A percentile compares a stretch with the other conserved stretches of the same genome.
Evolutionary conservation across 2,329 filamentous ascomycete species (phyloP).

Genomic region (Sporothrix phasma): DNA sequence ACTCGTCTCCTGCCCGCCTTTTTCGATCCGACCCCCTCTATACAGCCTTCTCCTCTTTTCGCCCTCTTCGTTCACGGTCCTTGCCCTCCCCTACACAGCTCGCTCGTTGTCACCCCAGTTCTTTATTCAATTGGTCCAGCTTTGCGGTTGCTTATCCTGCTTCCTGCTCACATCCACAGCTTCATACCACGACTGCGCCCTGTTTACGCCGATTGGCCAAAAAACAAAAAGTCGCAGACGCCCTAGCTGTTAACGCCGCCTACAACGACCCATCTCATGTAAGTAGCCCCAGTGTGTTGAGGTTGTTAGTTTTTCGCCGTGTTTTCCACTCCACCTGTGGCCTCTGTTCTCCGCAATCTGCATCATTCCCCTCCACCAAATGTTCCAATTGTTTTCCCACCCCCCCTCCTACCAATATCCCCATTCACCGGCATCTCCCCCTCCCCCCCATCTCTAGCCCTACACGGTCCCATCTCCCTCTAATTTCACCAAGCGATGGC

Average conservation of each 20-base stretch:
- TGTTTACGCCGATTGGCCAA: slow-evolving; percentile 13
- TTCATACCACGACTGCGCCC: slow-evolving; percentile 5
- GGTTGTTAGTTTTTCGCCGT: neutral
- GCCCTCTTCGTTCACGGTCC: neutral
- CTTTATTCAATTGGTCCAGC: neutral
- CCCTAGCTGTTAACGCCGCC: neutral
- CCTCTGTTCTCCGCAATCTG: slow-evolving; percentile 11
- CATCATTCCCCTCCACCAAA: neutral
- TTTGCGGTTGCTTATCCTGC: neutral
- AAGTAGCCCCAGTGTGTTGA: neutral
- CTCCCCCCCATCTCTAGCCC: slow-evolving; percentile 2
- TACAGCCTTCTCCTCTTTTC: neutral
- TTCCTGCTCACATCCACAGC: slow-evolving; percentile 6
- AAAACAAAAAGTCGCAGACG: neutral
- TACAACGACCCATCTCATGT: neutral
- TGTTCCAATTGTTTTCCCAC: neutral
- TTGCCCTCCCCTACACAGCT: neutral
- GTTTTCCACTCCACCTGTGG: slow-evolving; percentile 3
- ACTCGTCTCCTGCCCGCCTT: neutral
- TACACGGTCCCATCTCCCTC: slow-evolving; percentile 1
- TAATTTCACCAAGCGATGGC: neutral
- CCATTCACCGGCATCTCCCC: neutral
- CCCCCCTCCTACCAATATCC: neutral
- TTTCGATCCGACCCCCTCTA: neutral
- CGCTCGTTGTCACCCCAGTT: neutral